These are phyloP conservation scores for Peniophora sp. DNA, from an alignment of 1,284 basidiomycete species.

Conservation along the genomic window DNA sequence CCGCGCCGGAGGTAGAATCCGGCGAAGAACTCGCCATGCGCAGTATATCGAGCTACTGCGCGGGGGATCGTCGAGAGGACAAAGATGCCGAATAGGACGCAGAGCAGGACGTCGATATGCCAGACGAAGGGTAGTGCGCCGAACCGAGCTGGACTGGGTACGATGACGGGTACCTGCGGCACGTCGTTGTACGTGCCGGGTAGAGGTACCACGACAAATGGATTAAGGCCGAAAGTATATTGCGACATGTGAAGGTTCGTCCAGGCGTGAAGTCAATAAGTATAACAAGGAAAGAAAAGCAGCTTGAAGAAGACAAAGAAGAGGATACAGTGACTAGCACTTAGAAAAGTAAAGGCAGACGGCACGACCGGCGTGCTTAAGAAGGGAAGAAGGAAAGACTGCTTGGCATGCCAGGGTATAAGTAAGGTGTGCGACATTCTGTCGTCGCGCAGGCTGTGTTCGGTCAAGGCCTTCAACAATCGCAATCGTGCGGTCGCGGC, in stretches of 20 bases:
- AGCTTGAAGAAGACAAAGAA: background rate
- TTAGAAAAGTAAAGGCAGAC: background rate
- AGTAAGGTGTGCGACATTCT: too few relatives aligned
- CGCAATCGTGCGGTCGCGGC: too few relatives aligned
- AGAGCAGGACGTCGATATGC: background rate
- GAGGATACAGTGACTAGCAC: background rate
- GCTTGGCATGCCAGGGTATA: too few relatives aligned
- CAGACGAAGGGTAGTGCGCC: background rate
- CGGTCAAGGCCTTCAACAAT: too few relatives aligned
- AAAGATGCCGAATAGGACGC: background rate
- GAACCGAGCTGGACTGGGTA: background rate
- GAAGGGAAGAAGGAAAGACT: background rate
- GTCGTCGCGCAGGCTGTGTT: too few relatives aligned
- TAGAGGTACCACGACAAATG: background rate
- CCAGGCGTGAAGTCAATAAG: background rate
- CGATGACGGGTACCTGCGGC: background rate
- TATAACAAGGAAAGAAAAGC: background rate
- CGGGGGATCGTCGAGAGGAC: background rate
- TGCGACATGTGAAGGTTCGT: too few relatives aligned
- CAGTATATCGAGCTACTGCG: background rate
- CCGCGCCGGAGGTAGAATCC: background rate
- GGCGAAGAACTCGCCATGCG: background rate
- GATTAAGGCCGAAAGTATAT: background rate
- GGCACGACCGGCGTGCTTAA: conserved; percentile 1
- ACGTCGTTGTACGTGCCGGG: background rate